A percentile compares a stretch with the other conserved stretches of the same genome.
These are phyloP conservation scores for Ogataea sp. DNA, from an alignment of 805 yeast species.

Conservation along the genomic window DNA sequence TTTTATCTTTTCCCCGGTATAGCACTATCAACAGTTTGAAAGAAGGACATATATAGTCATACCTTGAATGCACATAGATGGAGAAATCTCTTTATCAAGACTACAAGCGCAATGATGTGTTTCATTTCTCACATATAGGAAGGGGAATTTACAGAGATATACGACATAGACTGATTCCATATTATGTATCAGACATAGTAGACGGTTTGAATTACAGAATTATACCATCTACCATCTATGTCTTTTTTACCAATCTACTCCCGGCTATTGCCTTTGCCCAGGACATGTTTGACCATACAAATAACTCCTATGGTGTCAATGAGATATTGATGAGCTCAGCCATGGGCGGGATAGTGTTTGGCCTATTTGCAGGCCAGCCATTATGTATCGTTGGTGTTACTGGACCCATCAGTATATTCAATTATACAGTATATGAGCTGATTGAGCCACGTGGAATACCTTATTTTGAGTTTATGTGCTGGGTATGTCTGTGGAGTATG, in stretches of 20 bases:
- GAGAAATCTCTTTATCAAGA: neutral
- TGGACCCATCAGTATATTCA: slow-evolving; percentile 90
- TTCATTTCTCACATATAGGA: slow-evolving; percentile 24
- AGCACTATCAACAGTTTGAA: too few relatives aligned
- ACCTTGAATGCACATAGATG: too few relatives aligned
- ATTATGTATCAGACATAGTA: slow-evolving; percentile 66
- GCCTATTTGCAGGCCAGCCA: slow-evolving; percentile 83
- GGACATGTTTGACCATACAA: slow-evolving; percentile 91
- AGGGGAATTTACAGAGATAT: slow-evolving; percentile 50
- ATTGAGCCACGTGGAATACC: slow-evolving; percentile 42
- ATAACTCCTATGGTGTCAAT: slow-evolving; percentile 83
- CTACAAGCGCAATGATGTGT: slow-evolving; percentile 3
- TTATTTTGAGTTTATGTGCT: slow-evolving; percentile 89
- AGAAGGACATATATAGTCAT: too few relatives aligned
- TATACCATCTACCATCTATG: slow-evolving; percentile 72
- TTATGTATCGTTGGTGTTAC: slow-evolving; percentile 94
- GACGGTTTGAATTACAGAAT: slow-evolving; percentile 86
- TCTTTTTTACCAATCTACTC: slow-evolving; percentile 81
- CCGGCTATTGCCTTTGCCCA: slow-evolving; percentile 97
- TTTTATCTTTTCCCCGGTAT: too few relatives aligned
- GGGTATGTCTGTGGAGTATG: slow-evolving; percentile 92
- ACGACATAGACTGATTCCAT: slow-evolving; percentile 43
- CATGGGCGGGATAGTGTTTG: slow-evolving; percentile 83
- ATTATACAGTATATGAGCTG: slow-evolving; percentile 78
- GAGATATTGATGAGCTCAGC: slow-evolving; percentile 82